phyloP scores from a whole-genome alignment of 768 basidiomycete genomes.

The Leucocoprinus leucothites region DNA sequence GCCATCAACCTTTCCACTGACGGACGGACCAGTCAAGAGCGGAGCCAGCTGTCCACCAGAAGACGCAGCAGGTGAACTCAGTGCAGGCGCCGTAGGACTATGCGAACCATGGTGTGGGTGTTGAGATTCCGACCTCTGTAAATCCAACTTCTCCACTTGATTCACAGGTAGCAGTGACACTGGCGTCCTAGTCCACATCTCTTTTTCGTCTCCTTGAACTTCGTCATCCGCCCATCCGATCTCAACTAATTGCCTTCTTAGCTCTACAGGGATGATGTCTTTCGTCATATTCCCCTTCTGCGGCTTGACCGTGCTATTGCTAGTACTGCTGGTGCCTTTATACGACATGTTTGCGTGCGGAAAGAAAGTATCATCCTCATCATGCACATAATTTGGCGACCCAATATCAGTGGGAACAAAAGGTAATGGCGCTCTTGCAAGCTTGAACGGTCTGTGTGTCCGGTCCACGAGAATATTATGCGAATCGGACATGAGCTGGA shows the following conservation, averaged over 20 bases:
- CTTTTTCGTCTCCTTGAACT: slow-evolving; percentile 46
- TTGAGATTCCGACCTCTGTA: slow-evolving; percentile 17
- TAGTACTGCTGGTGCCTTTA: not conserved
- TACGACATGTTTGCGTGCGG: too few species aligned
- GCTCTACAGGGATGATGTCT: slow-evolving; percentile 58
- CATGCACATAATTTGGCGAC: slow-evolving; percentile 49
- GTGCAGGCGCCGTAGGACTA: slow-evolving; percentile 5
- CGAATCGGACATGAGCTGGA: slow-evolving; percentile 50
- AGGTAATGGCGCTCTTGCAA: slow-evolving; percentile 65
- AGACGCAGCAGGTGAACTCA: slow-evolving; percentile 30
- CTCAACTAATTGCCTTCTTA: slow-evolving; percentile 63
- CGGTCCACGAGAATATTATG: slow-evolving; percentile 62
- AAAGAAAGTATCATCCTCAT: too few species aligned
- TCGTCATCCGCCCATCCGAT: slow-evolving; percentile 72
- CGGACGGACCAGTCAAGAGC: not conserved
- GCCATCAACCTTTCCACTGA: slow-evolving; percentile 1
- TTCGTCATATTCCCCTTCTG: slow-evolving; percentile 26
- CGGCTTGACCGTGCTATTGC: too few species aligned
- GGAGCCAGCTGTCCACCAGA: slow-evolving; percentile 12
- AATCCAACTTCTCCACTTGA: slow-evolving; percentile 52
- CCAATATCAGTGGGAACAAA: slow-evolving; percentile 79
- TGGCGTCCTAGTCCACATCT: slow-evolving; percentile 60
- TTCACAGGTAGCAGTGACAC: slow-evolving; percentile 60
- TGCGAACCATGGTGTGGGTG: slow-evolving; percentile 2
- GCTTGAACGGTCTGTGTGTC: slow-evolving; percentile 63